Conservation (phyloP, 2,329 filamentous ascomycete genomes). For the Aureobasidium sp. region DNA sequence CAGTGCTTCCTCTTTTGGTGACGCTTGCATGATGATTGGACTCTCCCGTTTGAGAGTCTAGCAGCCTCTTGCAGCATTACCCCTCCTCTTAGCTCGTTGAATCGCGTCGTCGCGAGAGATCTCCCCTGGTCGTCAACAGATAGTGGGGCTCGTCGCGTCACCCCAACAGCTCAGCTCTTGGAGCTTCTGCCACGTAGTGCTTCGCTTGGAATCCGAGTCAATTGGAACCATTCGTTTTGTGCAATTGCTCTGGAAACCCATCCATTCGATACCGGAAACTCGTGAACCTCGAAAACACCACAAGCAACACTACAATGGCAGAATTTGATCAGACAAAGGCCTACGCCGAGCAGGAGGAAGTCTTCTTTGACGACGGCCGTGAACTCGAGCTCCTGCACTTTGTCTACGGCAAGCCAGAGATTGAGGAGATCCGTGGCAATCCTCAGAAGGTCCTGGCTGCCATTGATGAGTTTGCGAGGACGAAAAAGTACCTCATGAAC, state of each 20-base stretch:
- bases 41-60: not conserved
- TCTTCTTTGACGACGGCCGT: conserved; percentile 56
- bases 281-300: not conserved
- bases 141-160: conserved; percentile 12
- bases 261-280: not conserved
- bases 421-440: conserved; percentile 55
- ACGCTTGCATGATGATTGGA: conserved; percentile 11
- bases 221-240: not conserved
- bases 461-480: conserved; percentile 61
- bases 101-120: conserved; percentile 5
- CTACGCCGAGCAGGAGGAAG: conserved; percentile 39
- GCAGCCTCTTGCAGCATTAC: conserved; percentile 3
- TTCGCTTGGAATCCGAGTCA: conserved; percentile 3
- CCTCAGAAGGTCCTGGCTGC: conserved; percentile 55
- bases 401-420: conserved; percentile 52
- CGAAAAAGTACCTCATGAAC: conserved; percentile 68
- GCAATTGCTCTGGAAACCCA: not conserved
- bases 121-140: not conserved
- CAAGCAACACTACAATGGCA: conserved; percentile 16
- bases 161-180: conserved; percentile 10
- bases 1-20: conserved; percentile 8
- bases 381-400: conserved; percentile 66
- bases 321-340: conserved; percentile 36
- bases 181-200: conserved; percentile 6
- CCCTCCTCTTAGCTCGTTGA: conserved; percentile 9